Percentiles rank a stretch among this genome's conserved stretches.
Conservation (phyloP, 2,329 filamentous ascomycete genomes). For the Pseudogymnoascus sp. region DNA sequence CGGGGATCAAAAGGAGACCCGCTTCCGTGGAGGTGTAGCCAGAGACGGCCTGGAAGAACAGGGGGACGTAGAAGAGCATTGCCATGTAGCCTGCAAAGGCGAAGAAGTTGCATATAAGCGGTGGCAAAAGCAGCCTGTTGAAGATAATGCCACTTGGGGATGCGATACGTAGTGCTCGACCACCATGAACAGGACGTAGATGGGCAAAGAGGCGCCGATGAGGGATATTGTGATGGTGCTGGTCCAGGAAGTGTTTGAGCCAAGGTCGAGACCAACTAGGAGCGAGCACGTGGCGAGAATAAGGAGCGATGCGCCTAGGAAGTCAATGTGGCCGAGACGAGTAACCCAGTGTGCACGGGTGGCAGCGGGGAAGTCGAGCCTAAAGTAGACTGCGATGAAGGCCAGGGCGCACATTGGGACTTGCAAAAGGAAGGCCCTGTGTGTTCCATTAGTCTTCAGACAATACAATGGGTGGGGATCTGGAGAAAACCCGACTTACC, state of each 20-base stretch:
- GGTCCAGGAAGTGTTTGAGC: slow-evolving; percentile 65
- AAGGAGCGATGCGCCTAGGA: slow-evolving; percentile 61
- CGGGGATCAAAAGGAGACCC: slow-evolving; percentile 60
- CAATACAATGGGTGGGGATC: slow-evolving; percentile 2
- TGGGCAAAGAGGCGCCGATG: slow-evolving; percentile 46
- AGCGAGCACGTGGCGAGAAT: slow-evolving; percentile 59
- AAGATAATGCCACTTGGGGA: slow-evolving; percentile 67
- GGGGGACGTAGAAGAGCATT: slow-evolving; percentile 63
- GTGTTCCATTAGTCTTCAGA: background rate
- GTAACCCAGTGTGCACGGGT: slow-evolving; percentile 55
- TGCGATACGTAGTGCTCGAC: slow-evolving; percentile 64
- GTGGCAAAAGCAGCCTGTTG: slow-evolving; percentile 56
- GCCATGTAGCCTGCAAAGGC: slow-evolving; percentile 51
- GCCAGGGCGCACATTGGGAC: slow-evolving; percentile 61
- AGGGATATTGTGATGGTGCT: slow-evolving; percentile 50
- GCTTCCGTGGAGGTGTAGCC: slow-evolving; percentile 56
- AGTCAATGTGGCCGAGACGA: slow-evolving; percentile 65
- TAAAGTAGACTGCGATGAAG: slow-evolving; percentile 54
- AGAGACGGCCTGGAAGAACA: slow-evolving; percentile 70
- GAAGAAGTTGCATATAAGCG: slow-evolving; percentile 68
- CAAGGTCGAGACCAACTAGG: slow-evolving; percentile 63
- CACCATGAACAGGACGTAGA: slow-evolving; percentile 61
- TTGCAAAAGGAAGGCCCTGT: slow-evolving; percentile 64
- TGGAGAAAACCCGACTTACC: slow-evolving; percentile 37
- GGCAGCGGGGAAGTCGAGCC: slow-evolving; percentile 52